Evolutionary conservation across 768 basidiomycete genomes (phyloP).

Genomic region (Austroboletus festivus): DNA sequence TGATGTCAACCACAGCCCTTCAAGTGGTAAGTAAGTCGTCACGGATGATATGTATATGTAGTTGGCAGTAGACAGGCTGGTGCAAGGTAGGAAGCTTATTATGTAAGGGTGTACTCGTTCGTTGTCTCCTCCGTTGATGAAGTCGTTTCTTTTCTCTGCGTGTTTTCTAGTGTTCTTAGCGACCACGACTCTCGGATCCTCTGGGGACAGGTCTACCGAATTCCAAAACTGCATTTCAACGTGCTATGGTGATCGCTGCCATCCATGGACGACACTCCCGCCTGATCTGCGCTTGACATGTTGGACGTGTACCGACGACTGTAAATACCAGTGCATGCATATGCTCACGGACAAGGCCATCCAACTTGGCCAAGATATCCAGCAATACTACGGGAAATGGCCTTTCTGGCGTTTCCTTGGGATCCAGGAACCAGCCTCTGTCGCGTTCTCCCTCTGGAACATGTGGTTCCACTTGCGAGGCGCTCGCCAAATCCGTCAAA

Average conservation of each 20-base stretch:
- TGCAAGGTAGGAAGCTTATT: too few species aligned
- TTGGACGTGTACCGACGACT: slow-evolving; percentile 90
- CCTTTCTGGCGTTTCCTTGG: slow-evolving; percentile 88
- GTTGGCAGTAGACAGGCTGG: too few species aligned
- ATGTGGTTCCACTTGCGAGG: slow-evolving; percentile 72
- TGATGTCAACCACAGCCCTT: too few species aligned
- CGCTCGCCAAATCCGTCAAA: slow-evolving; percentile 41
- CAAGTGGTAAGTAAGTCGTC: too few species aligned
- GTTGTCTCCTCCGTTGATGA: slow-evolving; percentile 13
- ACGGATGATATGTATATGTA: too few species aligned
- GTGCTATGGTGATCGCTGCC: slow-evolving; percentile 32
- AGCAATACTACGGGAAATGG: slow-evolving; percentile 97
- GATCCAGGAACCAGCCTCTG: slow-evolving; percentile 93
- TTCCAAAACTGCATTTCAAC: slow-evolving; percentile 38
- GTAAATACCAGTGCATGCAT: slow-evolving; percentile 89
- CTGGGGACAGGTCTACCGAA: slow-evolving; percentile 33
- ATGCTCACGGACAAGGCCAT: slow-evolving; percentile 58
- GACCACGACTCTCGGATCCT: slow-evolving; percentile 16
- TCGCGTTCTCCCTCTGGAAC: slow-evolving; percentile 86
- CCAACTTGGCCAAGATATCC: slow-evolving; percentile 40
- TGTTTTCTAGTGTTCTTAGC: slow-evolving; percentile 16
- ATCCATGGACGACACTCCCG: slow-evolving; percentile 39
- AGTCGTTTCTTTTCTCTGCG: slow-evolving; percentile 5
- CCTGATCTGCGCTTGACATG: slow-evolving; percentile 61
- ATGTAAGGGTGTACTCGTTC: slow-evolving; percentile 9